Evolutionary conservation across 2,329 filamentous ascomycete genomes (phyloP).

Genomic region (Fusarium sublunatum): DNA sequence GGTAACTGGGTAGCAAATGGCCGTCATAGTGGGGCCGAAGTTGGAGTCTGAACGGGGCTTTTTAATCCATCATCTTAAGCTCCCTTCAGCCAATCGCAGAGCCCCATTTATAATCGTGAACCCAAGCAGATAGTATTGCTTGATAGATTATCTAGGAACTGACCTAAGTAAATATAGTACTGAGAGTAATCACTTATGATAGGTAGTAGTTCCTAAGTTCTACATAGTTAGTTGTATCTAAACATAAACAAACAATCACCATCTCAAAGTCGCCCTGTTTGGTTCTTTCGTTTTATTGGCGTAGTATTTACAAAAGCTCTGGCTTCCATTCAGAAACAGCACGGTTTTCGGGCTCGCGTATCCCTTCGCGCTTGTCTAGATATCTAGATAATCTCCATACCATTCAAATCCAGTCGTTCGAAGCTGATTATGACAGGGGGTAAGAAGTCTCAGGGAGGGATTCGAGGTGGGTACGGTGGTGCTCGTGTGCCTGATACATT

Average conservation of each 20-base stretch:
- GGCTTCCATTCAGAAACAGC: conserved; percentile 22
- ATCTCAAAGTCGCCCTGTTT: conserved; percentile 6
- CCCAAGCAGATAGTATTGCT: not conserved
- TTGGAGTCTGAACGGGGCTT: conserved; percentile 25
- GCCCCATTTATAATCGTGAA: conserved; percentile 35
- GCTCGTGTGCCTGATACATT: conserved; percentile 80
- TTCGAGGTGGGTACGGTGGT: conserved; percentile 86
- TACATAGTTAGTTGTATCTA: not conserved
- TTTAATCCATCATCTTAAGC: conserved; percentile 17
- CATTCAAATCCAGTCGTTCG: conserved; percentile 25
- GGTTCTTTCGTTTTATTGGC: conserved; percentile 41
- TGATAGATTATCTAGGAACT: not conserved
- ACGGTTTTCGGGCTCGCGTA: conserved; percentile 26
- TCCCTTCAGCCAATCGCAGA: conserved; percentile 28
- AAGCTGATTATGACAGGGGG: conserved; percentile 69
- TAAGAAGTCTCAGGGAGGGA: conserved; percentile 83
- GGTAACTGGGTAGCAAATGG: conserved; percentile 16
- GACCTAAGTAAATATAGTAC: not conserved
- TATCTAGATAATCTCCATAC: conserved; percentile 18
- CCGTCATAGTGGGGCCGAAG: conserved; percentile 47
- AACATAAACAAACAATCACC: not conserved
- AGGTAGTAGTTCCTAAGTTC: not conserved
- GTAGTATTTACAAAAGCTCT: conserved; percentile 43
- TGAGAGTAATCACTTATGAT: not conserved
- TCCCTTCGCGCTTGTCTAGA: conserved; percentile 21